Conservation (phyloP, 805 yeast species). For the Wickerhamomyces silvicola region DNA sequence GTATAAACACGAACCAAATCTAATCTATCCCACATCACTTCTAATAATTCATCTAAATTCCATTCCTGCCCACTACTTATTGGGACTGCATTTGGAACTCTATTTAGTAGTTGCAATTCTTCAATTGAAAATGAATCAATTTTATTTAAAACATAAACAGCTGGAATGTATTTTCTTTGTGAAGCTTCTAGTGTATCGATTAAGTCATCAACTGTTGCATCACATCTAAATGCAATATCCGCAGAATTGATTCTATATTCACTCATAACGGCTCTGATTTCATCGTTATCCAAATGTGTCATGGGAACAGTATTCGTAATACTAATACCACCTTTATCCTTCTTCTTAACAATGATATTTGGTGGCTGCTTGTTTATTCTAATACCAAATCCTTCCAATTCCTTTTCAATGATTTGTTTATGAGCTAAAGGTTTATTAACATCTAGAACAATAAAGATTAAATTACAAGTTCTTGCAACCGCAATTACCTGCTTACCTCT, state of each 20-base stretch:
- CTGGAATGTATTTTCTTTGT: slow-evolving; percentile 91
- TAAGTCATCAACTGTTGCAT: slow-evolving; percentile 94
- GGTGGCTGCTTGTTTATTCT: slow-evolving; percentile 90
- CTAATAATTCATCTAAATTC: slow-evolving; percentile 93
- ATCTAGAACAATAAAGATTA: slow-evolving; percentile 88
- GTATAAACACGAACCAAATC: slow-evolving; percentile 93
- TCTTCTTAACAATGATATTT: slow-evolving; percentile 82
- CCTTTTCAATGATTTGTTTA: slow-evolving; percentile 89
- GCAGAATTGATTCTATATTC: slow-evolving; percentile 96
- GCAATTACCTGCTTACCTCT: slow-evolving; percentile 97
- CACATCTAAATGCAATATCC: slow-evolving; percentile 93
- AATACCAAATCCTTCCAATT: slow-evolving; percentile 95
- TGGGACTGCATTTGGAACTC: slow-evolving; percentile 96
- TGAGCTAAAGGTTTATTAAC: slow-evolving; percentile 95
- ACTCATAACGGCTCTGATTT: slow-evolving; percentile 90
- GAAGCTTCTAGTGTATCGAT: slow-evolving; percentile 91
- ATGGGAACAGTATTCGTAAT: slow-evolving; percentile 91
- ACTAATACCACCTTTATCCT: slow-evolving; percentile 93
- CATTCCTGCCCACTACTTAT: slow-evolving; percentile 94
- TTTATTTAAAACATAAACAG: slow-evolving; percentile 89
- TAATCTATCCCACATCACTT: slow-evolving; percentile 91
- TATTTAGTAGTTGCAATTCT: slow-evolving; percentile 82
- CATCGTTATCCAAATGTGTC: slow-evolving; percentile 87
- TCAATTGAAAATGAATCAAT: slow-evolving; percentile 92
- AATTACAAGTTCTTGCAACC: slow-evolving; percentile 95